Evolutionary conservation across 2,329 filamentous ascomycete genomes (phyloP), one percentile per base, ranked within the genome.

Genomic region (Orbilia brochopaga): DNA sequence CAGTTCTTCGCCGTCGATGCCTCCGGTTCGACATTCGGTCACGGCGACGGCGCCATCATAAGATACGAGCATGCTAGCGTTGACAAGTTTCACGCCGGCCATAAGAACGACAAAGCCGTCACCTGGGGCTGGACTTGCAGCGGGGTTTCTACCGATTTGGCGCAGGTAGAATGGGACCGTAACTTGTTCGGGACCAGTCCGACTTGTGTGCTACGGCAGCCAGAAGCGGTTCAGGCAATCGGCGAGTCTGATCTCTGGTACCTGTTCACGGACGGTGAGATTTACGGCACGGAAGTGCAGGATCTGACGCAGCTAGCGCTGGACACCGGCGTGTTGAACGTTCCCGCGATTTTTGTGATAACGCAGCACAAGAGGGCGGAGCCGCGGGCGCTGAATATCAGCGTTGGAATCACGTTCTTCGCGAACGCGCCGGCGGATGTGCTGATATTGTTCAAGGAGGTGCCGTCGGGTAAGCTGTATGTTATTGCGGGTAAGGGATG

Each of bases 1-100:
- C 77, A 77, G 51, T 78, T 77, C 69, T 78, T 78, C 55, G 78
- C 78, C 21, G 76, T 78, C 21, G 78, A 79, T 57, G 76, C 78
- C 13, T 79, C 77, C 1, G 77, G 77, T 1, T 78, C 77, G 8
- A 78, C 77, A 8, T 42, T 42, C 37, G n/a, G n/a, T n/a, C 15
- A 42, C 44, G 48, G 53, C 2, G 57, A 61, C 27, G 72, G 75
- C 13, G 51, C 64, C 3, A 75, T 66, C 3, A 75, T 78, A 19
- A 54, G 75, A 1, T 51, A 54, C n/a, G 55, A 62, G 57, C 73
- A 77, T 35, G 67, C 73, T 6, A 76, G 76, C 44, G 76, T 78
- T 2, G 65, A 75, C 27, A 44, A 56, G 0, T 55, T 78, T 1
- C 19, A 42, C 21, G 32, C 19, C 1, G 35, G 32, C 17, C 53